Conservation (phyloP, 2,329 filamentous ascomycete species). For the Pestalotiopsis fici region DNA sequence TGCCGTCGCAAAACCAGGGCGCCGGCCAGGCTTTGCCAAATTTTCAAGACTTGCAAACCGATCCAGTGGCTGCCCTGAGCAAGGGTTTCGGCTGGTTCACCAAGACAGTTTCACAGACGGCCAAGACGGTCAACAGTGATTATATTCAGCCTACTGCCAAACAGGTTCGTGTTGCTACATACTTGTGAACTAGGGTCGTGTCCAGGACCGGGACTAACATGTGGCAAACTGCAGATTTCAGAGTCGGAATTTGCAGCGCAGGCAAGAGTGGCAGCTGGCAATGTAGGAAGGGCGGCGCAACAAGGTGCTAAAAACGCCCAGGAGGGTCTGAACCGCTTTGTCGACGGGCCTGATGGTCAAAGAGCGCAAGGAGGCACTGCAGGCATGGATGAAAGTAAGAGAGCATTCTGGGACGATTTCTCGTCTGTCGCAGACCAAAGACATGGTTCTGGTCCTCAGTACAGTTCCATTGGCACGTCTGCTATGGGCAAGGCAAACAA, state of each 20-base stretch:
- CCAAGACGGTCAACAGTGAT: conserved; percentile 85
- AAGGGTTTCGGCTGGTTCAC: conserved; percentile 97
- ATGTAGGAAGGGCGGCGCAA: conserved; percentile 67
- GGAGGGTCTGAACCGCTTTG: conserved; percentile 81
- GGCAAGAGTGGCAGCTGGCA: conserved; percentile 62
- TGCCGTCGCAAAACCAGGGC: conserved; percentile 45
- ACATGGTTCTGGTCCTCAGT: conserved; percentile 35
- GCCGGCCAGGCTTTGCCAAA: conserved; percentile 56
- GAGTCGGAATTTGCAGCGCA: conserved; percentile 77
- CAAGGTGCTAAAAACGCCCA: conserved; percentile 74
- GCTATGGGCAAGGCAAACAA: conserved; percentile 58
- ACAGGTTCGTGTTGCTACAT: conserved; percentile 57
- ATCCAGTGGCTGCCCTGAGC: conserved; percentile 83
- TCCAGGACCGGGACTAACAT: neutral
- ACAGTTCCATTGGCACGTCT: conserved; percentile 58
- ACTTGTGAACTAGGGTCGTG: neutral
- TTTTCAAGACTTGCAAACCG: conserved; percentile 87
- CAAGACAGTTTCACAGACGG: conserved; percentile 83
- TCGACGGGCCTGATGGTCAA: conserved; percentile 65
- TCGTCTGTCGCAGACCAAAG: conserved; percentile 66
- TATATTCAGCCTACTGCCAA: conserved; percentile 93
- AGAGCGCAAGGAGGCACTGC: conserved; percentile 33
- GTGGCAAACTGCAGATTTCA: conserved; percentile 59
- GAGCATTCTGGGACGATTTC: conserved; percentile 93
- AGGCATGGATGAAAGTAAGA: conserved; percentile 64